A percentile compares a stretch with the other conserved stretches of the same genome.
phyloP scores from a whole-genome alignment of 345 rosid genomes.

The Cardamine occulta region DNA sequence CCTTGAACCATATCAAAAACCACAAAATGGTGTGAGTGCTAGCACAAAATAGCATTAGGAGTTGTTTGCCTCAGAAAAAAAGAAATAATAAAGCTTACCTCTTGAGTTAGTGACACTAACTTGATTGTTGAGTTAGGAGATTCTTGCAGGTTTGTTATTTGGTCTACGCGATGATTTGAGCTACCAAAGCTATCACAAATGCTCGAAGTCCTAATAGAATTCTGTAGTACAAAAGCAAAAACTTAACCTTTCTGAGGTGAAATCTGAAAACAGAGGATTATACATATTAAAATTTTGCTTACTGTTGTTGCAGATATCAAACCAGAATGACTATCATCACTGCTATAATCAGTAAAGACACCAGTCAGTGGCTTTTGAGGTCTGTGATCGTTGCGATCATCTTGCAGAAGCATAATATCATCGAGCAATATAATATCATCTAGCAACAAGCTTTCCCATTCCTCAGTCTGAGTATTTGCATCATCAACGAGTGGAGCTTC shows the following conservation, averaged over 20 bases:
- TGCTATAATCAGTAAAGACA: constrained; percentile 4
- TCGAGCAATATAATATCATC: no score
- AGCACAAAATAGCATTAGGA: background rate
- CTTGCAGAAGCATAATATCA: background rate
- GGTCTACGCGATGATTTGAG: constrained; percentile 8
- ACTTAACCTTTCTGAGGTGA: background rate
- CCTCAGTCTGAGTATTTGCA: background rate
- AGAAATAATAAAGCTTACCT: constrained; percentile 15
- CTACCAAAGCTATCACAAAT: constrained; percentile 25
- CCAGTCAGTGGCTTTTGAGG: constrained; percentile 23
- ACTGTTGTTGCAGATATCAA: constrained; percentile 26
- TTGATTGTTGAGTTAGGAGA: constrained; percentile 4
- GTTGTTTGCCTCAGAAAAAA: background rate
- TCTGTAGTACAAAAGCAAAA: constrained; percentile 9
- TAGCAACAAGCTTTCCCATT: background rate
- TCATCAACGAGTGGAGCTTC: background rate
- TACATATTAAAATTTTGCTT: background rate
- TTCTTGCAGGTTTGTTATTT: background rate
- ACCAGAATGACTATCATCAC: constrained; percentile 15
- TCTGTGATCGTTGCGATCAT: constrained; percentile 21
- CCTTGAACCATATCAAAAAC: constrained; percentile 5
- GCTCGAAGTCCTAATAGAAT: constrained; percentile 18
- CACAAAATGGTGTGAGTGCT: background rate
- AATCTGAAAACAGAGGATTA: constrained; percentile 19
- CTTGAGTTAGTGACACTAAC: background rate